Base-by-base conservation (phyloP, 805 yeast genomes). In the Saccharomycopsis sp. region DNA sequence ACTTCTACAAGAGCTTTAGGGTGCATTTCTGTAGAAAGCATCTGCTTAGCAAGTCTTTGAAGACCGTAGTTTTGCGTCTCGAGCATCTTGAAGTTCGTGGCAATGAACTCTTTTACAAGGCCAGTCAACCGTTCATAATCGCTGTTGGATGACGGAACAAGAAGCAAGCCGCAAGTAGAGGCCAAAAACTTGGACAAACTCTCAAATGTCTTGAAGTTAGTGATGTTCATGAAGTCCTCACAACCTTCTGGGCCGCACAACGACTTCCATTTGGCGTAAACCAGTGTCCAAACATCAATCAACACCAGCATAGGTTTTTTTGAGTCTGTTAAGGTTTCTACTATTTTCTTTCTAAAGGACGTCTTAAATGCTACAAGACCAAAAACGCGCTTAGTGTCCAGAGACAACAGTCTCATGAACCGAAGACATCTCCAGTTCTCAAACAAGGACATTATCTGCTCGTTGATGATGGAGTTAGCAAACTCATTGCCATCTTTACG, bases 171-270 rank as follows among this genome's bases (percentile, higher is more conserved):
- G 20, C 51, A 47, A 5, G 52, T 22, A 23, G 24, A n/a, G 15
- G 56, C 56, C 29, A 54, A 47, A 24, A 42, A 42, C 20, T 23
- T 42, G 3, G 56, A 15, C 9, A 41, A 23, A 14, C 58, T 50
- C 35, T 51, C 55, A 44, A 29, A 55, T 2, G 53, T 47, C 17
- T 54, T 54, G 35, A 35, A 35, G 14, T 35, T 35, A 9, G 41
- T 35, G 14, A 35, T 35, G 41, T 35, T 35, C 41, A 35, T 35
- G 41, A 35, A 35, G 14, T 35, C 49, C n/a, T 42, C 17, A n/a
- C n/a, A n/a, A 8, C 24, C 22, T n/a, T 34, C 41, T 7, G 24
- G 29, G 23, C n/a, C n/a, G 7, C 19, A 20, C 3, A 34, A 55
- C 15, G 20, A 14, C 35, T 55, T 38, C 57, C 57, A 55, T 20